Base-by-base conservation (phyloP, 768 basidiomycete species). In the Lactifluus piperatus region DNA sequence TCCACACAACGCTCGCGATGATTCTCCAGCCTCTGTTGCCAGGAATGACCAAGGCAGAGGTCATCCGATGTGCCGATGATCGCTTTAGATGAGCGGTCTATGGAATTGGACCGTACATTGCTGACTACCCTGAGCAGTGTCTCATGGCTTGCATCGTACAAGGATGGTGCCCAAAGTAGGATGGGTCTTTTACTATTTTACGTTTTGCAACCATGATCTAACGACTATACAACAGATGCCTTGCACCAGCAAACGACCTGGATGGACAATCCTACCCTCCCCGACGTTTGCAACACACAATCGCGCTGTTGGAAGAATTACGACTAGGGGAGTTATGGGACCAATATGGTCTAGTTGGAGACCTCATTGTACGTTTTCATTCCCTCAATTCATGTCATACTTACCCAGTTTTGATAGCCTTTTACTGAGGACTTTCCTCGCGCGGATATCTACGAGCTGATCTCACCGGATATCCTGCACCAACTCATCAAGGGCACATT, bases 21-120 rank as follows among this genome's bases (percentile, higher is more conserved):
- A 5, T 39, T 1, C 37, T 39, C 5, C 16, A 18, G 37, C 51
- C 62, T 1, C 52, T 68, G 1, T 53, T 59, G 14, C 29, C 48
- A 30, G 37, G 20, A 1, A 69, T 68, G 69, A 58, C 56, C 0
- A 62, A 27, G 1, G 66, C 66, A 11, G 34, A 34, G 34, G 34
- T 34, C 13, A 13, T 34, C 13, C 10, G 34, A 9, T 34, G 34
- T 34, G 2, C 62, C 67, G 72, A 75, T 66, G 71, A 71, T 1
- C 72, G 75, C 48, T 73, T 62, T 59, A 66, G 67, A 0, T 56
- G 68, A 6, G 68, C 63, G 0, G 65, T 74, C 0, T 75, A 64
- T 54, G 62, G 68, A 13, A 60, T 75, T 9, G 72, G 72, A 0
- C 72, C 73, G 1, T 72, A 70, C 54, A 74, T 75, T 49, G 73